Percentiles rank a stretch among this genome's conserved stretches.
These are phyloP conservation scores for Kondoa malvinella DNA, from an alignment of 768 basidiomycete genomes.

Conservation along the genomic window DNA sequence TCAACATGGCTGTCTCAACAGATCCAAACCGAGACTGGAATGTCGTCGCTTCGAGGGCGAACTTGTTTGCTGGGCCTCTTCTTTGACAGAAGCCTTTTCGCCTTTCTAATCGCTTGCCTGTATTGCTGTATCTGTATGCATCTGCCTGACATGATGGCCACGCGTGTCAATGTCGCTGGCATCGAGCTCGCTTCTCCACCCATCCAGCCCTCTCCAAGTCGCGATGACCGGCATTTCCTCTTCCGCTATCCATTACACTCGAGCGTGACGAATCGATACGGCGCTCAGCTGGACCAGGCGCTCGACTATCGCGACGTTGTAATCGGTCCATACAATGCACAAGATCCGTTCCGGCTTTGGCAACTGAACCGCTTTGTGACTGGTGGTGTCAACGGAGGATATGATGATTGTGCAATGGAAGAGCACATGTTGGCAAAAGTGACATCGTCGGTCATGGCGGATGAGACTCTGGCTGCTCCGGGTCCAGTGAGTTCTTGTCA, in stretches of 20 bases:
- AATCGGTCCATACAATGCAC: neutral
- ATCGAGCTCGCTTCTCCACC: no score
- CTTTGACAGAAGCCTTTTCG: no score
- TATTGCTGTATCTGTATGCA: no score
- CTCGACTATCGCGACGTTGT: neutral
- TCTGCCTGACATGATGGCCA: no score
- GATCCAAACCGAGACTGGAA: no score
- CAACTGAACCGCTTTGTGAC: neutral
- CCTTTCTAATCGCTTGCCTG: no score
- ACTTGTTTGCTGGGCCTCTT: no score
- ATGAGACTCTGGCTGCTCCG: neutral
- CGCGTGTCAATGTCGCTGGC: no score
- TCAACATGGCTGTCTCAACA: no score
- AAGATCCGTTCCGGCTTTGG: neutral
- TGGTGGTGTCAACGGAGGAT: neutral
- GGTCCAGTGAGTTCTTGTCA: neutral
- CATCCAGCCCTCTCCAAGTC: no score
- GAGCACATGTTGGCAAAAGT: neutral
- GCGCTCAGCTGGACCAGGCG: neutral
- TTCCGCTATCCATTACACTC: neutral
- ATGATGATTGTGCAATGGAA: neutral
- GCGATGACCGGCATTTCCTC: no score
- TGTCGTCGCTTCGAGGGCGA: no score
- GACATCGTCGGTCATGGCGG: neutral
- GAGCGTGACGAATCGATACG: neutral